A percentile compares a stretch with the other conserved stretches of the same genome.
These are phyloP conservation scores for Proliferodiscus dingleyae DNA, from an alignment of 2,329 filamentous ascomycete species.

Conservation along the genomic window DNA sequence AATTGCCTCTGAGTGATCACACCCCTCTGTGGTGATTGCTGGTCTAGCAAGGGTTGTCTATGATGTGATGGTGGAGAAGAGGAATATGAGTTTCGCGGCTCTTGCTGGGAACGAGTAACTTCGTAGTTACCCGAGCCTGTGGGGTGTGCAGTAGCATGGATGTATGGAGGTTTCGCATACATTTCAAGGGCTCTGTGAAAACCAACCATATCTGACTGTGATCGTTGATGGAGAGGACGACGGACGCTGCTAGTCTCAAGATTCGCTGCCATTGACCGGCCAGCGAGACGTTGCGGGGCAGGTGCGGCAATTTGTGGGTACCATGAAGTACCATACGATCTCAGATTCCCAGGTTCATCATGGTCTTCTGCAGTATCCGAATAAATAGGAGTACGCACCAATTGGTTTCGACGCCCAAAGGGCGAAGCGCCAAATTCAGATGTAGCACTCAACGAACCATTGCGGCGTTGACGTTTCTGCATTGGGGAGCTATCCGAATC, in stretches of 20 bases:
- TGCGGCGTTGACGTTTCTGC: conserved; percentile 21
- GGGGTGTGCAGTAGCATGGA: neutral
- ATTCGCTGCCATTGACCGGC: conserved; percentile 22
- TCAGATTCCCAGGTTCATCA: conserved; percentile 1
- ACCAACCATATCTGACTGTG: conserved; percentile 27
- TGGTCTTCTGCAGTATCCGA: conserved; percentile 22
- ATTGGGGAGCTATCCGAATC: conserved; percentile 6
- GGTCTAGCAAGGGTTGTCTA: neutral
- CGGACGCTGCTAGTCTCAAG: conserved; percentile 16
- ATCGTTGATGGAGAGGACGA: conserved; percentile 24
- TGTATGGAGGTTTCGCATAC: neutral
- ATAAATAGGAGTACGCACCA: conserved; percentile 20
- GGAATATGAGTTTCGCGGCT: neutral
- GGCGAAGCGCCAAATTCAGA: conserved; percentile 1
- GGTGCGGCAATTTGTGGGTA: conserved; percentile 24
- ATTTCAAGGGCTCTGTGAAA: conserved; percentile 8
- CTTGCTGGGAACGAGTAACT: neutral
- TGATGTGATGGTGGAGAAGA: neutral
- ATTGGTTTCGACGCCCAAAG: conserved; percentile 12
- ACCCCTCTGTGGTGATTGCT: neutral
- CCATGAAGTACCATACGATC: conserved; percentile 1
- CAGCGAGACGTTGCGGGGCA: conserved; percentile 19
- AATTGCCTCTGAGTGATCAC: neutral
- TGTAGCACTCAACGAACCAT: conserved; percentile 6
- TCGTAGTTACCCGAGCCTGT: neutral